Percentiles rank a stretch among this genome's conserved stretches.
phyloP scores from a whole-genome alignment of 305 asterid species.

The Fraxinus latifolia region DNA sequence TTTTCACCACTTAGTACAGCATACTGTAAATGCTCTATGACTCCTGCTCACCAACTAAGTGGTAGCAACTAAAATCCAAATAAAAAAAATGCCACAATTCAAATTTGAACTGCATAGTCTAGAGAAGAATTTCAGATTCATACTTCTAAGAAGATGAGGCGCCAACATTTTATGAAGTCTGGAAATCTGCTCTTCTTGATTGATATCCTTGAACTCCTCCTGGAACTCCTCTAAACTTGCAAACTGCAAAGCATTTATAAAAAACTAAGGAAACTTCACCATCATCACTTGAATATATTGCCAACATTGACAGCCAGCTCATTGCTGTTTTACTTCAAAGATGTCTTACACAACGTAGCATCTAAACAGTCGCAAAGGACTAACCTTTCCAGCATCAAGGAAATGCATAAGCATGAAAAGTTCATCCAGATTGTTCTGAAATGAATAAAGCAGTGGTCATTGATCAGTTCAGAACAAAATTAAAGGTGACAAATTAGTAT shows the following conservation, averaged over 20 bases:
- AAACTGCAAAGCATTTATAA: conserved; percentile 52
- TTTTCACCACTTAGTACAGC: background rate
- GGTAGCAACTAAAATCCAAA: background rate
- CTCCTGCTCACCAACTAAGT: background rate
- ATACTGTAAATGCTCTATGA: background rate
- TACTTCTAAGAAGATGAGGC: conserved; percentile 97
- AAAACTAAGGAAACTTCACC: conserved; percentile 8
- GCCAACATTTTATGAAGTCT: conserved; percentile 97
- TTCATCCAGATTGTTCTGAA: conserved; percentile 98
- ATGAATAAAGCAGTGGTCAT: conserved; percentile 27
- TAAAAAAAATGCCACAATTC: background rate
- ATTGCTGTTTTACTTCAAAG: conserved; percentile 18
- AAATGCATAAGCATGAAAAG: conserved; percentile 99
- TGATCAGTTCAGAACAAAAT: conserved; percentile 19
- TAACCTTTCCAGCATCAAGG: conserved; percentile 99
- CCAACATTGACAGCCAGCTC: conserved; percentile 4
- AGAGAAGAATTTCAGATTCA: conserved; percentile 33
- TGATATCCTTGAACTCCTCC: conserved; percentile 95
- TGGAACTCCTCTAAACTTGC: conserved; percentile 93
- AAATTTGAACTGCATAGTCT: conserved; percentile 22
- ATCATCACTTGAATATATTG: background rate
- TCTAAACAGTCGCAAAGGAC: conserved; percentile 28
- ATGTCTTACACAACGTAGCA: conserved; percentile 8
- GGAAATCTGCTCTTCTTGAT: conserved; percentile 93
- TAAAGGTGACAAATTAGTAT: conserved; percentile 12